Conservation (phyloP, 371 early-diverging fungal species). For the Syncephalastrum sp. region DNA sequence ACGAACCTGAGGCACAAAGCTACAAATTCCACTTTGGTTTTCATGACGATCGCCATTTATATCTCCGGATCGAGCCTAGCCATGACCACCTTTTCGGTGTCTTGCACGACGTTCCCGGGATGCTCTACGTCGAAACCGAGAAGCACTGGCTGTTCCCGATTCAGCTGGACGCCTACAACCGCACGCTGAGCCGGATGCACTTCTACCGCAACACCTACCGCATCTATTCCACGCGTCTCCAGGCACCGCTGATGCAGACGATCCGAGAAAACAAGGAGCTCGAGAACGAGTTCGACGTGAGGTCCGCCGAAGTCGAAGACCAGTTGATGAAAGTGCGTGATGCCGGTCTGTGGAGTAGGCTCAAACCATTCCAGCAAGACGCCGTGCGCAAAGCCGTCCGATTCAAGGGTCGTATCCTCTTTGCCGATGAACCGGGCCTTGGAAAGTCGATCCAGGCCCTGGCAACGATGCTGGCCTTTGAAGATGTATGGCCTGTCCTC, state of each 20-base stretch:
- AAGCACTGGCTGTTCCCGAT: constrained; percentile 29
- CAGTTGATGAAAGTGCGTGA: constrained; percentile 16
- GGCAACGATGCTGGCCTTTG: constrained; percentile 52
- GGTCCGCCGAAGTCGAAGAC: constrained; percentile 12
- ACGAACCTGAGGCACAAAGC: no score
- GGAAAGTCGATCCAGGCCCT: constrained; percentile 93
- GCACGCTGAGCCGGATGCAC: constrained; percentile 14
- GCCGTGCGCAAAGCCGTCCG: constrained; percentile 47
- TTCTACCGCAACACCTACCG: neutral
- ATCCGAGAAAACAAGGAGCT: constrained; percentile 5
- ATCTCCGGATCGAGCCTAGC: no score
- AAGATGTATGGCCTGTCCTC: constrained; percentile 58
- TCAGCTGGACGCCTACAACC: constrained; percentile 17
- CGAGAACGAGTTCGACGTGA: no score
- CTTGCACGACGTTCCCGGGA: no score
- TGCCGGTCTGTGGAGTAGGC: constrained; percentile 13
- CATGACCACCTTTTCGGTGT: no score
- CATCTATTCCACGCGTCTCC: constrained; percentile 3
- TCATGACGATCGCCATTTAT: constrained; percentile 14
- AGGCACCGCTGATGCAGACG: neutral
- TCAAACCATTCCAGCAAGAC: constrained; percentile 53
- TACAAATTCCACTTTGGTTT: constrained; percentile 21
- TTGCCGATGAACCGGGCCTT: constrained; percentile 97
- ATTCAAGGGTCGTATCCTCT: constrained; percentile 56
- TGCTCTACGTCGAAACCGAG: neutral